Evolutionary conservation across 2,329 filamentous ascomycete genomes (phyloP).

Genomic region (Penicillium thymicola): DNA sequence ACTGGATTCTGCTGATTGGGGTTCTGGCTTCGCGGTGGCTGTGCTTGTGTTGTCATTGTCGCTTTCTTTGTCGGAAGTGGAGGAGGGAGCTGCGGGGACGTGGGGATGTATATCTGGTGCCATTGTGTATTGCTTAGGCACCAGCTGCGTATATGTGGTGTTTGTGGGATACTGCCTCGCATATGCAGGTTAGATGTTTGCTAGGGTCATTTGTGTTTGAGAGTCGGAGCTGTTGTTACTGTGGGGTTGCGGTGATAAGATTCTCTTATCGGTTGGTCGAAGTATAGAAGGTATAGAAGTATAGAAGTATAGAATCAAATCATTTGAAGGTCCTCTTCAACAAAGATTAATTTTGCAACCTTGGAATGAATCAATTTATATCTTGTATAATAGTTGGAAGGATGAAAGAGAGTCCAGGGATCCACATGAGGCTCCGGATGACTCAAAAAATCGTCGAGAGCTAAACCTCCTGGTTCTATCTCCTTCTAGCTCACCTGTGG

Average conservation of each 20-base stretch:
- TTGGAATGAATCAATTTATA: neutral
- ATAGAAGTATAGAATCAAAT: neutral
- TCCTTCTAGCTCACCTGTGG: neutral
- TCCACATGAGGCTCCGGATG: neutral
- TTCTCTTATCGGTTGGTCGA: neutral
- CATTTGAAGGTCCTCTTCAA: too few relatives aligned
- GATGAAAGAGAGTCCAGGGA: neutral
- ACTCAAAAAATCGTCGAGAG: neutral
- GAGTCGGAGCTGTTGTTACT: neutral
- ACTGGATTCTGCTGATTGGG: neutral
- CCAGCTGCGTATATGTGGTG: neutral
- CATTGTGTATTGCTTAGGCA: neutral
- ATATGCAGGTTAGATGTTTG: neutral
- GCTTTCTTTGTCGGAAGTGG: neutral
- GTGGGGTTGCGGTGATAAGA: neutral
- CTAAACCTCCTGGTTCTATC: neutral
- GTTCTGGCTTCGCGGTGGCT: neutral
- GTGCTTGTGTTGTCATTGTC: constrained; percentile 3
- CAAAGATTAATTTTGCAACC: neutral
- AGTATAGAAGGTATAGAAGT: too few relatives aligned
- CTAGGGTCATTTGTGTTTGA: neutral
- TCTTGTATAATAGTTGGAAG: neutral
- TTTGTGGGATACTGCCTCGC: neutral
- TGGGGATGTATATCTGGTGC: neutral
- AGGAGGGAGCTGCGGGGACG: neutral